A percentile compares a stretch with the other conserved stretches of the same genome.
Conservation (phyloP, 2,329 filamentous ascomycete species). For the Botrytis byssoidea region DNA sequence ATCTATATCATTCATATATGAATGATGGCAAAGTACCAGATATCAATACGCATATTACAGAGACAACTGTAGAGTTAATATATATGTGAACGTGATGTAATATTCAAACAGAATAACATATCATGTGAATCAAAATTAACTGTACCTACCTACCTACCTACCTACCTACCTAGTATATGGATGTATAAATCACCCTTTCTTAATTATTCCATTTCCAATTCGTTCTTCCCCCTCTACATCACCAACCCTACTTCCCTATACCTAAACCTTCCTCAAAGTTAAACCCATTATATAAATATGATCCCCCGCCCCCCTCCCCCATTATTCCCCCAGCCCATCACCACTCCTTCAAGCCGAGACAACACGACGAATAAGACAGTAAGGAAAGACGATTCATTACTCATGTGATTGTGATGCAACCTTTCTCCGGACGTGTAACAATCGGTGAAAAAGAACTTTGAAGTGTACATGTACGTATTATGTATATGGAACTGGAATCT, state of each 20-base stretch:
- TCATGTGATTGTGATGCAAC: not conserved
- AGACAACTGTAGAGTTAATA: not conserved
- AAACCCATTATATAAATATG: not conserved
- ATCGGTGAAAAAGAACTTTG: not conserved
- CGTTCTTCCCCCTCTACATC: not conserved
- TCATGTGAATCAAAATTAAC: not conserved
- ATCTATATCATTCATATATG: not conserved
- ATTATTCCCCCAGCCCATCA: not conserved
- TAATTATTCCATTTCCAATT: too few species aligned
- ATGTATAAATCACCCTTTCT: not conserved
- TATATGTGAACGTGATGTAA: not conserved
- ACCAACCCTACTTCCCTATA: not conserved
- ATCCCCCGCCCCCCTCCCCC: too few species aligned
- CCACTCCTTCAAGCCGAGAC: not conserved
- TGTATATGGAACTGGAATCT: not conserved
- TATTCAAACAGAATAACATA: not conserved
- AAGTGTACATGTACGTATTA: not conserved
- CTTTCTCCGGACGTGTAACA: not conserved
- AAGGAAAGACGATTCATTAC: not conserved
- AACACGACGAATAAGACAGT: not conserved
- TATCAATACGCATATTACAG: not conserved
- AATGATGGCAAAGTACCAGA: not conserved
- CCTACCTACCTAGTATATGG: too few species aligned
- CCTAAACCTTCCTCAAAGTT: too few species aligned
- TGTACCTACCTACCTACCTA: not conserved